A percentile compares a stretch with the other conserved stretches of the same genome.
phyloP scores from a whole-genome alignment of 139 green algal species.

The Mesotaenium endlicherianum region DNA sequence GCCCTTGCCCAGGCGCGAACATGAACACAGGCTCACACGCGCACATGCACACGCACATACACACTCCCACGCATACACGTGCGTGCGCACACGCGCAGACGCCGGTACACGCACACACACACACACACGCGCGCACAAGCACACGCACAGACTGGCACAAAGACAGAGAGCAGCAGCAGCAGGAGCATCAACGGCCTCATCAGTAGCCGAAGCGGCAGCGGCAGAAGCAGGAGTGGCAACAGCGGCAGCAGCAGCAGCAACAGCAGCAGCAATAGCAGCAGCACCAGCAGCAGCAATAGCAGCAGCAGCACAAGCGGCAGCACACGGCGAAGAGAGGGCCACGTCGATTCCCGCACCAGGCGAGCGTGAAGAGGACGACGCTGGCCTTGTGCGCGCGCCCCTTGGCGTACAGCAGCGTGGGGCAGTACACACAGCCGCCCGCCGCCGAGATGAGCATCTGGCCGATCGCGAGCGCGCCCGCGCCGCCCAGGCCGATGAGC shows the following conservation, averaged over 20 bases:
- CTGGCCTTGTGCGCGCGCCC: background rate
- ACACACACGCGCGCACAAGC: background rate
- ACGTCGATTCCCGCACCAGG: too few relatives aligned
- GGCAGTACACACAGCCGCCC: conserved; percentile 19
- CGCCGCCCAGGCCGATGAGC: background rate
- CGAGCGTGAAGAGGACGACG: background rate
- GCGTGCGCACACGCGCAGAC: background rate
- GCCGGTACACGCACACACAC: background rate
- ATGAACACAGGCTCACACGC: background rate
- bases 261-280: background rate
- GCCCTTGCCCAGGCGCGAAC: too few relatives aligned
- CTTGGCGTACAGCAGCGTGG: background rate
- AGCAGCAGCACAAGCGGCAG: background rate
- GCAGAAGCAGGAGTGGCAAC: background rate
- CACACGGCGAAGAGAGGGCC: background rate
- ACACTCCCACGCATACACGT: background rate
- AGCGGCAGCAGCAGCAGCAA: background rate
- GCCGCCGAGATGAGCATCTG: background rate
- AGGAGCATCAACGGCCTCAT: background rate
- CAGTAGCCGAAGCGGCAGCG: background rate
- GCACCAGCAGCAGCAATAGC: background rate
- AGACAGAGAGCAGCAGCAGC: background rate
- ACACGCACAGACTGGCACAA: background rate
- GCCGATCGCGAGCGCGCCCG: background rate
- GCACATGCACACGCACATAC: background rate